These are phyloP conservation scores for Pyrenochaeta sp. DNA, from an alignment of 2,329 filamentous ascomycete species.

Conservation along the genomic window DNA sequence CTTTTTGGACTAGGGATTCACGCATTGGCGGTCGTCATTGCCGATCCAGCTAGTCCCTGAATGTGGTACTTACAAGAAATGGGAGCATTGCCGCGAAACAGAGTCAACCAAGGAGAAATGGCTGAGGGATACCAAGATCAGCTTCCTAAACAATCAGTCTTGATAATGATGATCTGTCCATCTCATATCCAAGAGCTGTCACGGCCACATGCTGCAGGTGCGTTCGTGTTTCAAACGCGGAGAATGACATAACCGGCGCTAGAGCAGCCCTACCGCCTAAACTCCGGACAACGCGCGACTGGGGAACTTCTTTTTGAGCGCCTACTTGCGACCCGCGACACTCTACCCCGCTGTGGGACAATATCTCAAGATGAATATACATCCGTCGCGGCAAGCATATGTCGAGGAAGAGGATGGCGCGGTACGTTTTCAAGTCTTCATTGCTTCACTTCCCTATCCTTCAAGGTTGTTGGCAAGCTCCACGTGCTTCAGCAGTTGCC, in stretches of 20 bases:
- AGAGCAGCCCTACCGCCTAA: constrained; percentile 41
- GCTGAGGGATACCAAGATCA: not conserved
- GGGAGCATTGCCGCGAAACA: constrained; percentile 22
- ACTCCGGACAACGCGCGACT: constrained; percentile 20
- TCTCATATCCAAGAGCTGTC: constrained; percentile 6
- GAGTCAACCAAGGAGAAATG: not conserved
- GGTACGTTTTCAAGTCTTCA: constrained; percentile 60
- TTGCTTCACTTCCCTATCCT: not conserved
- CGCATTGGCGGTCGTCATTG: constrained; percentile 41
- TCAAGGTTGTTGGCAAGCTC: constrained; percentile 28
- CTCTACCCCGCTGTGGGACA: constrained; percentile 21
- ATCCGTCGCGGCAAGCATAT: constrained; percentile 90
- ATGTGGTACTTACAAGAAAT: constrained; percentile 31
- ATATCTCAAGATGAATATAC: constrained; percentile 64
- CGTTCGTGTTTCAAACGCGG: constrained; percentile 23
- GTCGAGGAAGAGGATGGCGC: constrained; percentile 82
- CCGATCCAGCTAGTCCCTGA: constrained; percentile 38
- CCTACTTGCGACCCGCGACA: constrained; percentile 18
- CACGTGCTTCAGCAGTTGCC: constrained; percentile 10
- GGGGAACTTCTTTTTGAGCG: constrained; percentile 29
- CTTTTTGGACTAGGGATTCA: constrained; percentile 39
- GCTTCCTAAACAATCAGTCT: not conserved
- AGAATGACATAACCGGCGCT: constrained; percentile 38
- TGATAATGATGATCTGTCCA: constrained; percentile 20
- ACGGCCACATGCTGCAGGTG: constrained; percentile 18